Evolutionary conservation across 768 basidiomycete genomes (phyloP).

Genomic region (Russula ochroleuca): DNA sequence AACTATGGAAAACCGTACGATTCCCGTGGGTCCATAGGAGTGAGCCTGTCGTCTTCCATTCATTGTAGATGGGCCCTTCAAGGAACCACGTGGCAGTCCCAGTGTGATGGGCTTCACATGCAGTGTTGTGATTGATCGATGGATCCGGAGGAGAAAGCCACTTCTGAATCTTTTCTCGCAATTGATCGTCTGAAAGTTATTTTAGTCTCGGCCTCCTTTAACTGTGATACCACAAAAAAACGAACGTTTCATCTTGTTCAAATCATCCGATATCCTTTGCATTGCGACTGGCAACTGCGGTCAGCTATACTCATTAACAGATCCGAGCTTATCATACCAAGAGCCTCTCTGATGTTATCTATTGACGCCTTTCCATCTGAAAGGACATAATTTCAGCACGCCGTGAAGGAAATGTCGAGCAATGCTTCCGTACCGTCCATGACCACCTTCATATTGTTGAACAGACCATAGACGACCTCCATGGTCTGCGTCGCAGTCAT

Average conservation of each 20-base stretch:
- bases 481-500: neutral
- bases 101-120: neutral
- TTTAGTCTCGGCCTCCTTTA: neutral
- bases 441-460: conserved; percentile 10
- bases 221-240: neutral
- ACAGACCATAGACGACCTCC: conserved; percentile 4
- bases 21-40: conserved; percentile 11
- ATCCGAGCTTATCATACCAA: neutral
- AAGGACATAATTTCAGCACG: neutral
- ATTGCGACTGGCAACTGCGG: neutral
- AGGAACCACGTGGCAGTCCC: conserved; percentile 8
- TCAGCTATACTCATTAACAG: neutral
- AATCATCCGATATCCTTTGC: neutral
- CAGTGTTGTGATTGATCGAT: neutral
- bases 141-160: conserved; percentile 3
- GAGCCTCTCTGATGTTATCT: neutral
- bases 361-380: conserved; percentile 1
- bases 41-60: neutral
- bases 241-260: conserved; percentile 8
- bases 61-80: neutral
- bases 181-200: neutral
- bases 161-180: neutral
- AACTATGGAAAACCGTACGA: neutral
- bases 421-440: neutral
- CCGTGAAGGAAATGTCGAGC: too few species aligned